phyloP scores from a whole-genome alignment of 257 asterid genomes.

The Solanum corneliomulleri region DNA sequence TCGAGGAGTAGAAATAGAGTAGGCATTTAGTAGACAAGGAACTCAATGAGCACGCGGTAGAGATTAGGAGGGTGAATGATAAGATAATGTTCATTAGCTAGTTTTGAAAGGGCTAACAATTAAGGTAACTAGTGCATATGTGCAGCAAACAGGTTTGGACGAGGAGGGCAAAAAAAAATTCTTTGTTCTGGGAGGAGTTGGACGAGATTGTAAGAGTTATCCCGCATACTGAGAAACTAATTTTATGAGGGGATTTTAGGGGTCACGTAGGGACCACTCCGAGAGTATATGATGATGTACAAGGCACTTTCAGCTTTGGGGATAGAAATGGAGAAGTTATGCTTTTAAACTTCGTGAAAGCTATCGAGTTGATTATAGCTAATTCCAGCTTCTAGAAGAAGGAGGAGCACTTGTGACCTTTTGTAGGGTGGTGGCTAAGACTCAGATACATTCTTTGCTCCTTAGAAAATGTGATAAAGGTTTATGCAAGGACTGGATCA shows the following conservation, averaged over 20 bases:
- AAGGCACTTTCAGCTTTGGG: background rate
- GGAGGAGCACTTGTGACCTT: background rate
- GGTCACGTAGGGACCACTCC: background rate
- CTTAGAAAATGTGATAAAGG: background rate
- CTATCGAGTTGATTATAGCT: background rate
- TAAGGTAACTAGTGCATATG: background rate
- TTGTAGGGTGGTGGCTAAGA: background rate
- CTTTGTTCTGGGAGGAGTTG: background rate
- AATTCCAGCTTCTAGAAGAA: background rate
- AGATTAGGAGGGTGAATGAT: background rate
- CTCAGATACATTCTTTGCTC: background rate
- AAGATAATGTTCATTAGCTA: background rate
- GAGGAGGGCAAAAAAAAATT: background rate
- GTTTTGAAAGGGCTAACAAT: background rate
- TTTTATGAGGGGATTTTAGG: background rate
- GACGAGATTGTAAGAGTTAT: background rate
- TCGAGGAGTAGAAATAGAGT: background rate
- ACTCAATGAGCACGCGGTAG: background rate
- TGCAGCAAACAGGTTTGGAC: background rate
- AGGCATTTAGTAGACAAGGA: background rate
- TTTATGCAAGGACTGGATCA: background rate
- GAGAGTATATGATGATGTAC: background rate
- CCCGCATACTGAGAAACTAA: background rate
- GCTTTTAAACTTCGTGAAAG: background rate
- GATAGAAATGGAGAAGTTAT: background rate